Evolutionary conservation across 2,329 filamentous ascomycete species (phyloP).

Genomic region (Albophoma yamanashiensis): DNA sequence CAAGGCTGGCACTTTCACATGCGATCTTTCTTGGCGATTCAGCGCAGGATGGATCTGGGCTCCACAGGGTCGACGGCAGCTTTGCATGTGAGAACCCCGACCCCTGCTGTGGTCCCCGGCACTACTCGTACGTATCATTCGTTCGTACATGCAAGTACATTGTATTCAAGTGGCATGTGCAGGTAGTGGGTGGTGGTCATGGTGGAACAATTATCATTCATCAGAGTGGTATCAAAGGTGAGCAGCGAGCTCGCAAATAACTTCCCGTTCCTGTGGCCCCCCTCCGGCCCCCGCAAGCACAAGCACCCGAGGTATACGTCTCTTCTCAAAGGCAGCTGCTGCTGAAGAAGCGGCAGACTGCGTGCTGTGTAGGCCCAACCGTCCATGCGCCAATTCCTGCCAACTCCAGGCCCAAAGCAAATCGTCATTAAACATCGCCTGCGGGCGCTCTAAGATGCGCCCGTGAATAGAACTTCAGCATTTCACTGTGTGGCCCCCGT

Average conservation of each 20-base stretch:
- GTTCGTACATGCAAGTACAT: not conserved
- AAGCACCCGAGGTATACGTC: not conserved
- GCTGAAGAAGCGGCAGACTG: not conserved
- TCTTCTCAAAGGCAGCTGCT: not conserved
- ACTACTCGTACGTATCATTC: not conserved
- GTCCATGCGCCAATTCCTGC: not conserved
- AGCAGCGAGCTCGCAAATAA: not conserved
- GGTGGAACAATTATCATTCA: not conserved
- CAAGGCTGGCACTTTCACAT: conserved; percentile 1
- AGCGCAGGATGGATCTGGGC: not conserved
- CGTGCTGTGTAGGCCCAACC: not conserved
- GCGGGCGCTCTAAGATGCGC: not conserved
- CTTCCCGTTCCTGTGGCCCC: not conserved
- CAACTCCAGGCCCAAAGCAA: not conserved
- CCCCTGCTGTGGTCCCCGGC: not conserved
- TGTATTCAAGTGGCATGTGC: not conserved
- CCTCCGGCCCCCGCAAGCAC: not conserved
- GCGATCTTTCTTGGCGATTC: not conserved
- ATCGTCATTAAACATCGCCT: not conserved
- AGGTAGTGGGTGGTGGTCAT: not conserved
- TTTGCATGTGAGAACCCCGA: not conserved
- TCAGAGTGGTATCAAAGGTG: not conserved
- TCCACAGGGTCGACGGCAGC: not conserved
- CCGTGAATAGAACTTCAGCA: conserved; percentile 2
- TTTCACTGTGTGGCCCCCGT: conserved; percentile 7